Base-by-base conservation (phyloP, 2,329 filamentous ascomycete genomes). In the Mycocentrospora acerina region DNA sequence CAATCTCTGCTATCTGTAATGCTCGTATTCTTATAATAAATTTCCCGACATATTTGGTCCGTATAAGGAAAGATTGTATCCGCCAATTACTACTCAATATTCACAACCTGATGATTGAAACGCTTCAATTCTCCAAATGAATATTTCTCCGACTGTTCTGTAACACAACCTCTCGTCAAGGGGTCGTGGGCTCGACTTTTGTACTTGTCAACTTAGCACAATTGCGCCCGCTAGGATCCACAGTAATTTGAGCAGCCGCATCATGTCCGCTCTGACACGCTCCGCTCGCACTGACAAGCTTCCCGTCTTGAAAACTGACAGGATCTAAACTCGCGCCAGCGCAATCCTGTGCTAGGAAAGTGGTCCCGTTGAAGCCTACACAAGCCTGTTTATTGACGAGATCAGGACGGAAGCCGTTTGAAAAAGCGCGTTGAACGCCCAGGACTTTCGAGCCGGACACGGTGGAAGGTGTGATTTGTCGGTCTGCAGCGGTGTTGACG, bases 361-460 rank as follows among this genome's bases (percentile, higher is more conserved):
- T 53, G 7, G 63, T 70, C 22, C 64, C 62, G 43, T 71, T 70
- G 57, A 69, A 71, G 10, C 65, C 68, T 11, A 71, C 58, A 42
- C 69, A 71, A 10, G 62, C 68, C 29, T 66, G 46, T 30, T 60
- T 56, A 35, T 47, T 57, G 5, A 69, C 67, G 7, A 72, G 60
- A 44, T 71, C 68, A 7, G 60, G 54, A 1, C 67, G 59, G 52
- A 71, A 71, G 16, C 54, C 67, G n/a, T 57, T 56, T 14, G 52
- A 58, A 46, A 71, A 71, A 7, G 55, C 44, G 22, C 67, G 61
- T 50, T 72, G 68, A 5, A 72, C 64, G 8, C 62, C 51, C 13
- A 72, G 59, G 3, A 68, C 64, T 22, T 58, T 36, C 17, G 50
- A 43, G 18, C 63, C 62, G 26, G 57, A 49, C 16, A 65, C 35